Base-by-base conservation (phyloP, 768 basidiomycete species). In the Lepiota venenata region DNA sequence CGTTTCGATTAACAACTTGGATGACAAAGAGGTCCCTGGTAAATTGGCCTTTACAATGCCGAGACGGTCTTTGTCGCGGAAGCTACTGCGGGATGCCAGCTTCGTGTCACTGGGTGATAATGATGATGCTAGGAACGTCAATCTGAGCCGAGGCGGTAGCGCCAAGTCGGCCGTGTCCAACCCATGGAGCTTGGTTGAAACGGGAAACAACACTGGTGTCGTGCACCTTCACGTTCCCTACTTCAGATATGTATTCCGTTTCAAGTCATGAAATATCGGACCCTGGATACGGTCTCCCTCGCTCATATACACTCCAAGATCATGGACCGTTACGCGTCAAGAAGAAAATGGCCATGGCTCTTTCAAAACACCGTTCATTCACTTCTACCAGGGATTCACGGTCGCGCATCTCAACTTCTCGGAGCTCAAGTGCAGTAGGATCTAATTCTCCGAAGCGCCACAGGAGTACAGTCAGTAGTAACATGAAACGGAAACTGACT, bases 141-240 rank as follows among this genome's bases (percentile, higher is more conserved):
- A 40, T 51, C 35, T 49, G 43, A 25, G 50, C 50, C 22, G 47
- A 44, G 29, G 41, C 18, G 22, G 58, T 50, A 35, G 47, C 50
- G 35, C 61, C 58, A 58, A 60, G 36, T 57, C 60, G 43, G 58
- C 47, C 9, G 38, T 52, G 12, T 70, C 71, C 2, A 68, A 63
- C 38, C 55, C 63, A 8, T 77, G 73, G 71, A 71, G 71, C 2
- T 56, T 77, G 25, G 73, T 77, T 55, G 74, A 77, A 55, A 71
- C 62, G 11, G 64, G 62, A 14, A 66, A 74, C 47, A 74, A 72
- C 14, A 61, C 67, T 5, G 74, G 74, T 1, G 63, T 71, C 16
- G 73, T 76, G n/a, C n/a, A n/a, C n/a, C n/a, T n/a, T 10, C 71
- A 71, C 53, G 64, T 75, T 32, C 69, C 52, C 59, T 21, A 20